Percentiles rank a stretch among this genome's conserved stretches.
These are phyloP conservation scores for Roridomyces roridus DNA, from an alignment of 768 basidiomycete species.

Conservation along the genomic window DNA sequence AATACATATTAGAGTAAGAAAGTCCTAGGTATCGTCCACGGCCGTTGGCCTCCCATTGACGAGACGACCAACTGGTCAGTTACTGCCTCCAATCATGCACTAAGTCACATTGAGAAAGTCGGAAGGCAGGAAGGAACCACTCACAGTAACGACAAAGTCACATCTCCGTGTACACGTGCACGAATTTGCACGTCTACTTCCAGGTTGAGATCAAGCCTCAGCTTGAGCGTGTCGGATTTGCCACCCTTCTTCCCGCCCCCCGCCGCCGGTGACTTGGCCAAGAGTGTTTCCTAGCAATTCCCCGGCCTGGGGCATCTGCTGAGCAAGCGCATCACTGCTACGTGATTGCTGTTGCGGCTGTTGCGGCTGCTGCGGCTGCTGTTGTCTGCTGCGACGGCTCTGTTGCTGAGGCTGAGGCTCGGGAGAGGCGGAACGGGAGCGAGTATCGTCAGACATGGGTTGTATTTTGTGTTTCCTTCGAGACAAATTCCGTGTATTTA, in stretches of 20 bases:
- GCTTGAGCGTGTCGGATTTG: conserved; percentile 23
- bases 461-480: no score
- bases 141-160: conserved; percentile 26
- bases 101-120: not conserved
- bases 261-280: not conserved
- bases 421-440: no score
- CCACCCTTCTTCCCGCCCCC: conserved; percentile 28
- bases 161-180: conserved; percentile 26
- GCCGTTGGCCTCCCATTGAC: no score
- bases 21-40: no score
- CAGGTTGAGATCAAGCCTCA: conserved; percentile 26
- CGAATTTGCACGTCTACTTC: conserved; percentile 27
- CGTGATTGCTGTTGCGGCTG: not conserved
- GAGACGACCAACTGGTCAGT: conserved; percentile 11
- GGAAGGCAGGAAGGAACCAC: not conserved
- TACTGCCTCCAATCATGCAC: conserved; percentile 8
- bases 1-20: no score
- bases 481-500: no score
- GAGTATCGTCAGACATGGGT: no score
- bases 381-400: not conserved
- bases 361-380: not conserved
- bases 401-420: no score
- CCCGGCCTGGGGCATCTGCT: not conserved
- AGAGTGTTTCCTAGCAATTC: not conserved
- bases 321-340: not conserved